Conservation (phyloP, 805 yeast genomes). For the Candida bentonensis region DNA sequence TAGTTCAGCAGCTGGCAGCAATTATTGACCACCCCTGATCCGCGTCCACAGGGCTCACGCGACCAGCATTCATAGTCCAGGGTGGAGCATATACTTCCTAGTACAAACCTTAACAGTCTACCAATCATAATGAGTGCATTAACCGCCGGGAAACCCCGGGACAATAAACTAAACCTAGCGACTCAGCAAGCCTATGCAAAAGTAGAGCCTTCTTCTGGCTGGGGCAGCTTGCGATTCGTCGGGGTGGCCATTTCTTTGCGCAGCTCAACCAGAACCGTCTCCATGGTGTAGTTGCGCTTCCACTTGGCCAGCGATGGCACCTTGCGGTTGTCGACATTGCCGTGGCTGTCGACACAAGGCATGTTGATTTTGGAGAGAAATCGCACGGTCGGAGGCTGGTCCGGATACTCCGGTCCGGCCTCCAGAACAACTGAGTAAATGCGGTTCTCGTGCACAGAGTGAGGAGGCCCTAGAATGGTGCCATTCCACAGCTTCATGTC, state of each 20-base stretch:
- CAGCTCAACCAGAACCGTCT: conserved; percentile 75
- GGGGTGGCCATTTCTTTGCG: conserved; percentile 76
- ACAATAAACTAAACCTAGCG: no score
- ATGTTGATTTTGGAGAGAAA: conserved; percentile 77
- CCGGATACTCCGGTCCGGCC: conserved; percentile 81
- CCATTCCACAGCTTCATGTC: conserved; percentile 96
- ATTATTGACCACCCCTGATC: no score
- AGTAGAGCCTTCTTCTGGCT: conserved; percentile 81
- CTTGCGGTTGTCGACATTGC: conserved; percentile 33
- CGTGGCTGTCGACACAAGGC: conserved; percentile 73
- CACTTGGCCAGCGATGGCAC: conserved; percentile 66
- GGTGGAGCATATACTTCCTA: no score
- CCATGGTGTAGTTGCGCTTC: conserved; percentile 89
- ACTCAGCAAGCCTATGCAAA: no score
- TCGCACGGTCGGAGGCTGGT: conserved; percentile 67
- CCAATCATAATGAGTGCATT: no score
- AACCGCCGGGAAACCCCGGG: no score
- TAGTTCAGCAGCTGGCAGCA: no score
- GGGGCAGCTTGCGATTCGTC: conserved; percentile 68
- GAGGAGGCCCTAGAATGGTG: conserved; percentile 95
- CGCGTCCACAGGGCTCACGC: no score
- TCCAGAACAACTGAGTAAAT: conserved; percentile 71
- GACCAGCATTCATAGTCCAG: no score
- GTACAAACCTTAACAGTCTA: no score
- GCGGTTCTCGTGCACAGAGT: conserved; percentile 77